Evolutionary conservation across 208 protist genomes (phyloP), one percentile per base, ranked within the genome.

Genomic region (Acanthamoeba castellanii): DNA sequence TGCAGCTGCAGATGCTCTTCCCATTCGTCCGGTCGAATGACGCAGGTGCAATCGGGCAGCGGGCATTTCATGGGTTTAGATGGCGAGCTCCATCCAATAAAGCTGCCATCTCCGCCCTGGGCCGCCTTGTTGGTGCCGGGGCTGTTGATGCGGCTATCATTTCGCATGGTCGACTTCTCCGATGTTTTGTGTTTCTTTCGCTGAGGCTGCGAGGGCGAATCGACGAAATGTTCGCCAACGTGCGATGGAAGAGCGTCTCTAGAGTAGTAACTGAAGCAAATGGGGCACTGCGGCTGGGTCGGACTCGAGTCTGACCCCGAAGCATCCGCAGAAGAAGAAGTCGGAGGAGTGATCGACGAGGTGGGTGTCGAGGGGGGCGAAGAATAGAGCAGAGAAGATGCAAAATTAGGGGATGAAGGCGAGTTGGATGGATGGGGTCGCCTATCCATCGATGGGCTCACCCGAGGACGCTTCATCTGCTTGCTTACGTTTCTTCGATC

Each of bases 1-100:
- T 92, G 87, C 25, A 92, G 45, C 32, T 68, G 64, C 14, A 92
- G 66, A 27, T 92, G 87, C 42, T 92, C 87, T 42, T 92, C 87
- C 87, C 87, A 92, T 32, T 92, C 87, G 3, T 76, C 87, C 6
- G 87, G 55, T 92, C 22, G 55, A 9, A 92, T 76, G 37, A 92
- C 34, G 64, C 61, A 68, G 42, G 55, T 68, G 87, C 87, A 92
- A 55, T 76, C 87, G 14, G 55, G 42, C 42, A 92, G 32, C 0
- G 87, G 87, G 47, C 87, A 92, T 9, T 52, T 55, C 30, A 88
- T 88, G 81, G 81, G 81, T 50, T 55, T 88, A 4, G 42, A 7
- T 37, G 81, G 81, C 14, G 81, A 64, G 22, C 81, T 88, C 81
- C 72, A 82, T 50, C 72, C 72, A 11, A 82, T 52, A 6, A 88